Conservation (phyloP, 2,329 filamentous ascomycete genomes). For the Cladosporium sp. region DNA sequence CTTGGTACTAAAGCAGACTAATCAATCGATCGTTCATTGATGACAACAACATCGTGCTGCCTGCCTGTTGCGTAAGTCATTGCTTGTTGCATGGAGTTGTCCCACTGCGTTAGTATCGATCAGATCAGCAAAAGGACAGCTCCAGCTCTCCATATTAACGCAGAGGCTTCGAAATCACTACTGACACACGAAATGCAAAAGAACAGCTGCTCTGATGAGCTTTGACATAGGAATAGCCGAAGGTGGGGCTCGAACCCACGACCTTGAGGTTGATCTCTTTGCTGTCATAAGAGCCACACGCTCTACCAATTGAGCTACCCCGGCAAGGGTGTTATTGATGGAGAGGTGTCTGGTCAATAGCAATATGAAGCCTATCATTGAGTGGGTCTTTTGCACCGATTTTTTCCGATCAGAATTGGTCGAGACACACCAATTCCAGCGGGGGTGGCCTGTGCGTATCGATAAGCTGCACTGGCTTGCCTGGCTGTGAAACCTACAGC, state of each 20-base stretch:
- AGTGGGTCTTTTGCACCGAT: neutral
- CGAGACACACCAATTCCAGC: neutral
- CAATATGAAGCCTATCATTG: neutral
- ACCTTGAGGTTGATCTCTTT: conserved; percentile 29
- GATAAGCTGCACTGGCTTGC: neutral
- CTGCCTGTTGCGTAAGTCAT: neutral
- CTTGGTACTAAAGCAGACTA: neutral
- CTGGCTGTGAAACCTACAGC: neutral
- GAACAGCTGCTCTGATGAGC: conserved; percentile 12
- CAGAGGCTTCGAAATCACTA: too few species aligned
- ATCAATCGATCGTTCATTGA: neutral
- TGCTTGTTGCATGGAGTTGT: too few species aligned
- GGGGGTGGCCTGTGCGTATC: neutral
- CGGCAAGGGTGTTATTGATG: conserved; percentile 31
- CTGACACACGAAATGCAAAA: neutral
- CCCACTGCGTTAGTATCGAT: neutral
- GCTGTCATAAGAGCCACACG: conserved; percentile 47
- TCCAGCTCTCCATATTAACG: neutral
- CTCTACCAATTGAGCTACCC: conserved; percentile 57
- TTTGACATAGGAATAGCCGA: conserved; percentile 29
- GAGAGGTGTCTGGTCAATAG: neutral
- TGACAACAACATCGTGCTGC: neutral
- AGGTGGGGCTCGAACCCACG: conserved; percentile 30
- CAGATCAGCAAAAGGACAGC: neutral
- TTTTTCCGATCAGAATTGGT: neutral